Evolutionary conservation across 2,329 filamentous ascomycete species (phyloP).

Genomic region (Rhytidhysteron rufulum): DNA sequence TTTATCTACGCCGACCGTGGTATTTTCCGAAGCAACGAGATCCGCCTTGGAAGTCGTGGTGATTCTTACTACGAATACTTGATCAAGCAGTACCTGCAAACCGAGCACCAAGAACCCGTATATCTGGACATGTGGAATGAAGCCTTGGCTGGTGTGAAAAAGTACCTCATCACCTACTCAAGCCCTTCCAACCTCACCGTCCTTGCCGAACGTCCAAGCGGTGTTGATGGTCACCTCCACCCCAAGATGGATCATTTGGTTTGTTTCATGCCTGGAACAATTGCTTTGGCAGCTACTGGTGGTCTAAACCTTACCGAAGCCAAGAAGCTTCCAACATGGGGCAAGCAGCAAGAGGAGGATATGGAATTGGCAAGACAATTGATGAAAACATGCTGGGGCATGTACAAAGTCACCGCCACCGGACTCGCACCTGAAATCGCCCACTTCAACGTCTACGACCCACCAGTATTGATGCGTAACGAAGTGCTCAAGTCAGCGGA

Average conservation of each 20-base stretch:
- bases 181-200: constrained; percentile 78
- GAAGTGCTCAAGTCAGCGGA: constrained; percentile 46
- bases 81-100: constrained; percentile 97
- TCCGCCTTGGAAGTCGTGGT: constrained; percentile 86
- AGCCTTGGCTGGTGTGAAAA: constrained; percentile 77
- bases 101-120: constrained; percentile 75
- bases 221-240: constrained; percentile 61
- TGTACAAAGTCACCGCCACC: constrained; percentile 86
- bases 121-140: constrained; percentile 95
- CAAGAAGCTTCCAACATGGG: constrained; percentile 67
- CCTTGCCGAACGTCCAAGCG: constrained; percentile 77
- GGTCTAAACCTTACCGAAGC: constrained; percentile 74
- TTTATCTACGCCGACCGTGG: constrained; percentile 79
- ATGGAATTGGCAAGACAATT: constrained; percentile 84
- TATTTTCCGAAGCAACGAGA: constrained; percentile 76
- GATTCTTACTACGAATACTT: constrained; percentile 99
- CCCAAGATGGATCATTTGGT: constrained; percentile 98
- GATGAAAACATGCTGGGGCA: constrained; percentile 97
- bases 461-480: constrained; percentile 56
- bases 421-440: constrained; percentile 94
- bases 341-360: constrained; percentile 74
- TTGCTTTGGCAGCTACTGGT: constrained; percentile 80
- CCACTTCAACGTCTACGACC: constrained; percentile 74
- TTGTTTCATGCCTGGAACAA: constrained; percentile 95
- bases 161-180: constrained; percentile 88